phyloP scores from a whole-genome alignment of 1,139 yeast genomes.

The Yamadazyma pseudoaaseri region DNA sequence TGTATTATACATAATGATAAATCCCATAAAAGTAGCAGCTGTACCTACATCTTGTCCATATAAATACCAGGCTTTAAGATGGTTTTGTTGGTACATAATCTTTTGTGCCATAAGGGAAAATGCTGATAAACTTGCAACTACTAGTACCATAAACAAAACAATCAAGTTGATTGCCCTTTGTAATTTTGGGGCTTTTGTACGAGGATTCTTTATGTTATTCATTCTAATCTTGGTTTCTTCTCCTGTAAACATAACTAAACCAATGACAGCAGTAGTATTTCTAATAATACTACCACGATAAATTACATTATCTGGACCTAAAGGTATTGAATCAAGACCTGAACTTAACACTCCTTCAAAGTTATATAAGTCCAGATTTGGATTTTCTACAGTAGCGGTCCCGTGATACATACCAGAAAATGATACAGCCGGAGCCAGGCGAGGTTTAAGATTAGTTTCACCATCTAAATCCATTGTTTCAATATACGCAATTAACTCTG shows the following conservation, averaged over 20 bases:
- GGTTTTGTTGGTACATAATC: constrained; percentile 42
- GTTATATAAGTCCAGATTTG: constrained; percentile 85
- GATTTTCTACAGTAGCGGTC: constrained; percentile 76
- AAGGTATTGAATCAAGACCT: constrained; percentile 43
- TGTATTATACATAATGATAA: constrained; percentile 94
- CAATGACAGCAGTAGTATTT: constrained; percentile 72
- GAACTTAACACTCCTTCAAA: constrained; percentile 64
- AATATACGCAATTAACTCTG: constrained; percentile 51
- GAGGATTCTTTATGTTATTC: constrained; percentile 88
- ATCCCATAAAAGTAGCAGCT: constrained; percentile 92
- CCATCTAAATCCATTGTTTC: constrained; percentile 99
- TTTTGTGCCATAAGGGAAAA: constrained; percentile 83
- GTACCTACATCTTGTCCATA: constrained; percentile 74
- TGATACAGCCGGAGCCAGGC: constrained; percentile 57
- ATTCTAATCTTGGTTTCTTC: constrained; percentile 94
- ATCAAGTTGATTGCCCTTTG: constrained; percentile 81
- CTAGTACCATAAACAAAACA: constrained; percentile 81
- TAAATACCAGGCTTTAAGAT: constrained; percentile 71
- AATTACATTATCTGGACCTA: constrained; percentile 76
- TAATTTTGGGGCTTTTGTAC: constrained; percentile 90
- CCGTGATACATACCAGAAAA: constrained; percentile 51
- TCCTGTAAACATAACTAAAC: constrained; percentile 88
- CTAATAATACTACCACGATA: constrained; percentile 88
- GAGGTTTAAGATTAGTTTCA: constrained; percentile 85
- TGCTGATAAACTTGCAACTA: constrained; percentile 71